These are phyloP conservation scores for Diaporthe citri DNA, from an alignment of 2,329 filamentous ascomycete species.

Conservation along the genomic window DNA sequence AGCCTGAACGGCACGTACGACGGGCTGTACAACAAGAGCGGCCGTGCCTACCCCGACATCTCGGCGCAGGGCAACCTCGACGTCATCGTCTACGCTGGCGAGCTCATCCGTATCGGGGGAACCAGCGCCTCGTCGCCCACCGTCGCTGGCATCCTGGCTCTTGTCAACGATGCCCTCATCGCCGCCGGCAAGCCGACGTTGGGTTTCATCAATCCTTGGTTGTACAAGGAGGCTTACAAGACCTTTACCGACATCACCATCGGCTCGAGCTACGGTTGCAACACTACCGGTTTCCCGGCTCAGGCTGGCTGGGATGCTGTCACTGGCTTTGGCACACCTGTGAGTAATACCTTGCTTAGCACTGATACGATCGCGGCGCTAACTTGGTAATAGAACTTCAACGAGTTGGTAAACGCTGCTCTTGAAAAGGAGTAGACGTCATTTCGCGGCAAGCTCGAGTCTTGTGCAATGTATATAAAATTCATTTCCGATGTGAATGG, in stretches of 20 bases:
- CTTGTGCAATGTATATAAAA: conserved; percentile 9
- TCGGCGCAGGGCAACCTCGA: conserved; percentile 56
- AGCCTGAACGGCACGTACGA: conserved; percentile 54
- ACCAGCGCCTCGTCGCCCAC: conserved; percentile 64
- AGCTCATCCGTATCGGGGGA: conserved; percentile 56
- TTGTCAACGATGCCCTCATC: conserved; percentile 64
- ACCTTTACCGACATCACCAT: conserved; percentile 49
- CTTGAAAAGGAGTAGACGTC: conserved; percentile 6
- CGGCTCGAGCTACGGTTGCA: conserved; percentile 53
- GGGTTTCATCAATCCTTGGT: conserved; percentile 64
- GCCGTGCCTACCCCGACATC: conserved; percentile 63
- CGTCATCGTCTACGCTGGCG: conserved; percentile 50
- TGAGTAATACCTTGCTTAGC: neutral
- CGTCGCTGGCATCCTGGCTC: conserved; percentile 59
- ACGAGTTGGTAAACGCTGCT: conserved; percentile 10
- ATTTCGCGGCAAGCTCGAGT: neutral
- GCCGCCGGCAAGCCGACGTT: conserved; percentile 58
- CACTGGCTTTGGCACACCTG: conserved; percentile 50
- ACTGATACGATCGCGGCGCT: neutral
- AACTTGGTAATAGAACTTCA: conserved; percentile 14
- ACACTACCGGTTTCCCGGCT: conserved; percentile 56
- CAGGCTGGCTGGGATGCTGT: conserved; percentile 56
- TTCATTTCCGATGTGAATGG: neutral
- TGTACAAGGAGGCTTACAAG: conserved; percentile 45
- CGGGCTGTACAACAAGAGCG: conserved; percentile 58